A percentile compares a stretch with the other conserved stretches of the same genome.
These are phyloP conservation scores for Pezicula radicicola DNA, from an alignment of 2,329 filamentous ascomycete species.

Conservation along the genomic window DNA sequence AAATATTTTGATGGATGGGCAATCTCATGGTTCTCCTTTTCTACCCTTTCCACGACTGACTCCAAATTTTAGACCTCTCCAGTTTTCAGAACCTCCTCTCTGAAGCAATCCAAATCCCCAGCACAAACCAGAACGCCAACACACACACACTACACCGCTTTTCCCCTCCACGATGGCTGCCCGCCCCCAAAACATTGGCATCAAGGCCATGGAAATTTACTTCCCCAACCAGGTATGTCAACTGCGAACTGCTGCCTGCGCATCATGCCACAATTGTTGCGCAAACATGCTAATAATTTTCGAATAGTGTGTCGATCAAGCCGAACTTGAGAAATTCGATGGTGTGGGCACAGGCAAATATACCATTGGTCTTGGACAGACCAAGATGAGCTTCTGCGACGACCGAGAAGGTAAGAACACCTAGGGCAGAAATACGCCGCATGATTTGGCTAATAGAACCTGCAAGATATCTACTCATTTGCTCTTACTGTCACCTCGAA, in stretches of 20 bases:
- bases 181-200: conserved; percentile 83
- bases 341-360: conserved; percentile 80
- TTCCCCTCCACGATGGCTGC: conserved; percentile 55
- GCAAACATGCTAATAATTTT: conserved; percentile 13
- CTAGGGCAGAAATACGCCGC: neutral
- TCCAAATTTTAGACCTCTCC: neutral
- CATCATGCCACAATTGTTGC: neutral
- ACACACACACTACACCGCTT: conserved; percentile 14
- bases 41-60: no score
- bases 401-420: conserved; percentile 71
- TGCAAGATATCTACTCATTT: conserved; percentile 81
- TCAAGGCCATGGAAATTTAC: conserved; percentile 91
- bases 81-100: neutral
- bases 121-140: neutral
- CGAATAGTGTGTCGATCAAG: conserved; percentile 75
- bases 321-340: conserved; percentile 83
- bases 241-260: conserved; percentile 1
- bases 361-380: conserved; percentile 88
- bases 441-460: conserved; percentile 6
- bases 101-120: neutral
- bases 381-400: conserved; percentile 90
- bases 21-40: no score
- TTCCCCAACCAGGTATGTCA: conserved; percentile 73
- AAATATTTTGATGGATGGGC: no score
- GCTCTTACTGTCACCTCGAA: conserved; percentile 74